Base-by-base conservation (phyloP, 768 basidiomycete species). In the Chiua virens region DNA sequence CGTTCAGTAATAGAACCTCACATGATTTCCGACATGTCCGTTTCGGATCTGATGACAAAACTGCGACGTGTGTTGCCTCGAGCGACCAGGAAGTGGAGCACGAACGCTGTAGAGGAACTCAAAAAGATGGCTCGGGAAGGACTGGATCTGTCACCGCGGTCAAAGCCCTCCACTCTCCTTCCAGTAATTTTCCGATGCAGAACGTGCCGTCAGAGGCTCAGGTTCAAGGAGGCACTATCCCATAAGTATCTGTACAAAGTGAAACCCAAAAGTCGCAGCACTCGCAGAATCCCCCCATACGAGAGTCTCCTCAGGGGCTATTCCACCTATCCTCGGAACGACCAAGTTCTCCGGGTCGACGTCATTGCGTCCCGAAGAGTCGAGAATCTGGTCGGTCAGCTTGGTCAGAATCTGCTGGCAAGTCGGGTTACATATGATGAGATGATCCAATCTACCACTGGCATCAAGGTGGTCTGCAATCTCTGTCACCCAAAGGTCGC, bases 121-220 rank as follows among this genome's bases (percentile, higher is more conserved):
- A 48, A 56, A 22, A 43, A 43, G 17, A 7, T 48, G n/a, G 46
- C 49, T 28, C 53, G 43, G 18, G 9, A 43, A 28, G 8, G 37
- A 28, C 13, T 60, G 20, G 11, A 8, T 37, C 47, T 52, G 9
- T 8, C 45, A 2, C 25, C 39, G 34, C 25, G n/a, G 9, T 55
- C 48, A 21, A 45, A 55, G 15, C 57, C 42, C 4, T 59, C 48
- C 35, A 2, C 13, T 17, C 45, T 45, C 18, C 48, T 34, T 17
- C 49, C 25, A 15, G 54, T 60, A 8, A 43, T 60, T 32, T 56
- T 60, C 32, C 37, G 25, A 21, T 59, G 58, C 34, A 51, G 22
- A 23, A 9, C 8, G 27, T 55, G 57, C 22, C 13, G 3, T 21
- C 5, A n/a, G 17, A 39, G 53, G 27, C 23, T 51, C 1, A 5